Evolutionary conservation across 2,329 filamentous ascomycete species (phyloP), one percentile per base, ranked within the genome.

Genomic region (Penicillium glabrum): DNA sequence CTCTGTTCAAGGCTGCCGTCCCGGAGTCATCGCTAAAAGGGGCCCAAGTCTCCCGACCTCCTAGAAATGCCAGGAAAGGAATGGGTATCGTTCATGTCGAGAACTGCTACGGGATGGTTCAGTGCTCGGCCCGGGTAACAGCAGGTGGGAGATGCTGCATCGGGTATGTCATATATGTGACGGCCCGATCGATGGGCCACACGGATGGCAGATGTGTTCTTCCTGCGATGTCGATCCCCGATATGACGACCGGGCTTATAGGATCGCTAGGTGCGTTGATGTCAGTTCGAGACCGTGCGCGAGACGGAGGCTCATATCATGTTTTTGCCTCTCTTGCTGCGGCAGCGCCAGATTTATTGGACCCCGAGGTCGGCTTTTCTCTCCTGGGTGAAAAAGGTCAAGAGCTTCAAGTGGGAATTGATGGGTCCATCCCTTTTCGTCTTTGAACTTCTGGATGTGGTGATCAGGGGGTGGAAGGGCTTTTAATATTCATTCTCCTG

Each of bases 21-120:
- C 75, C 8, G 75, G 74, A 7, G 71, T 74, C 11, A 70, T 85
- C 51, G 59, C 58, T 1, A 50, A 63, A 14, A 67, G 65, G 43
- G 64, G 65, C 2, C 56, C 65, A 3, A 64, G 78, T 0, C 67
- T 77, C 64, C 78, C 6, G 72, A 71, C 19, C 61, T 80, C 29
- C 67, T 77, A 9, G 71, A 68, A 46, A 69, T 79, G 62, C 79
- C 71, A 19, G 14, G 72, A 64, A 5, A 69, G 73, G 72, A 13
- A 73, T 72, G 26, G 79, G 80, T 6, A 75, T 82, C 21, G 72
- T 83, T 3, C 80, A 79, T 56, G 77, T 80, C 0, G 73, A 73
- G 10, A 82, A 82, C 67, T 82, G 79, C 67, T 83, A 81, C 62
- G 80, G 80, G 73, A 80, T 46, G 80, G 80, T 0, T 77, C 65